Percentiles rank a stretch among this genome's conserved stretches.
phyloP scores from a whole-genome alignment of 306 rosid species.

The Sphenostylis stenocarpa region DNA sequence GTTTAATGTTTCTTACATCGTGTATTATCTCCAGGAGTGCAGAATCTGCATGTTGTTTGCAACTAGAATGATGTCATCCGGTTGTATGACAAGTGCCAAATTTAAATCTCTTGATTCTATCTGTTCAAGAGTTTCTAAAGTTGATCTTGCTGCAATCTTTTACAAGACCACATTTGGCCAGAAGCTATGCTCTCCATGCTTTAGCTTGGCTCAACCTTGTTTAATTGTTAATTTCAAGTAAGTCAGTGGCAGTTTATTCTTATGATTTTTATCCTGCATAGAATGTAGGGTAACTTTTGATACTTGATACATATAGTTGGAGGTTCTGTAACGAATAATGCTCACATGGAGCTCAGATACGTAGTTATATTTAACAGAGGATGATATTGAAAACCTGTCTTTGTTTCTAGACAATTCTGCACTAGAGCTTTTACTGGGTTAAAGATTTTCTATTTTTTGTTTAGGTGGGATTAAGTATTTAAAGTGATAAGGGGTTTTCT shows the following conservation, averaged over 20 bases:
- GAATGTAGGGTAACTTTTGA: background rate
- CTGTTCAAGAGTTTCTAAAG: conserved; percentile 35
- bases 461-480: background rate
- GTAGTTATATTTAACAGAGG: background rate
- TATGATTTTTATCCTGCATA: background rate
- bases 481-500: background rate
- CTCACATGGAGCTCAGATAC: background rate
- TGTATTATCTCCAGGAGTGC: conserved; percentile 32
- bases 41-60: conserved; percentile 40
- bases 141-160: conserved; percentile 37
- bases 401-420: background rate
- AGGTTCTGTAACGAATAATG: background rate
- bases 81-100: conserved; percentile 35
- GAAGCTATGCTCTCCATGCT: conserved; percentile 37
- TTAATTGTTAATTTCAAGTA: conserved; percentile 53
- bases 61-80: conserved; percentile 28
- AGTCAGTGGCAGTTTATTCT: conserved; percentile 34
- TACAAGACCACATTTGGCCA: conserved; percentile 31
- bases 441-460: conserved; percentile 11
- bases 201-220: conserved; percentile 42
- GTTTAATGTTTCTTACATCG: conserved; percentile 18
- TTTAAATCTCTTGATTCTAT: conserved; percentile 30
- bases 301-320: background rate
- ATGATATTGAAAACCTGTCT: background rate
- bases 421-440: background rate